Conservation (phyloP, 1,284 basidiomycete species). For the Testicularia cyperi region DNA sequence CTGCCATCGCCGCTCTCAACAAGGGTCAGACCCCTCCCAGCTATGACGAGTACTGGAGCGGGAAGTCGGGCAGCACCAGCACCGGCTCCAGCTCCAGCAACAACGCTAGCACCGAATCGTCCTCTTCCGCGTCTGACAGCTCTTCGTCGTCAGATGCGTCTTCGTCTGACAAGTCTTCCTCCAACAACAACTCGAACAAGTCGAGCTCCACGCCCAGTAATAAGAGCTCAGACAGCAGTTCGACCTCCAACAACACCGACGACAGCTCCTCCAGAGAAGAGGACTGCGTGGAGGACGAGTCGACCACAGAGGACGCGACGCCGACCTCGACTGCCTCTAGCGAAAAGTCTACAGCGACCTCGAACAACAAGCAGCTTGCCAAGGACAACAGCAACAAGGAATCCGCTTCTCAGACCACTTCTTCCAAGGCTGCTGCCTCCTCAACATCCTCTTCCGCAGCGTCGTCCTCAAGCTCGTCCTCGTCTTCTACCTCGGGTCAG, state of each 20-base stretch:
- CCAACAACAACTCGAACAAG: no score
- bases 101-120: background rate
- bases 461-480: constrained; percentile 57
- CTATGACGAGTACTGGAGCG: constrained; percentile 34
- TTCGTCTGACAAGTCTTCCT: background rate
- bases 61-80: constrained; percentile 8
- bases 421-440: constrained; percentile 56
- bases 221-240: no score
- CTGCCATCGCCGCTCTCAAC: constrained; percentile 35
- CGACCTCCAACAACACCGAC: background rate
- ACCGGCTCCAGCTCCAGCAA: background rate
- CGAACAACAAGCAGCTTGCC: constrained; percentile 23
- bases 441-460: constrained; percentile 58
- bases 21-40: constrained; percentile 35
- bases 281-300: constrained; percentile 12
- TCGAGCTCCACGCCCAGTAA: no score
- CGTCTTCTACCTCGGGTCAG: constrained; percentile 51
- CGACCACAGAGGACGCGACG: background rate
- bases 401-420: constrained; percentile 55
- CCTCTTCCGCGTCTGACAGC: background rate
- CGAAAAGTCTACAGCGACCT: constrained; percentile 13
- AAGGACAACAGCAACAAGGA: constrained; percentile 1
- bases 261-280: no score
- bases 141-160: background rate
- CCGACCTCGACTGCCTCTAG: constrained; percentile 8